Evolutionary conservation across 2,329 filamentous ascomycete genomes (phyloP), one percentile per base, ranked within the genome.

Genomic region (Chrysoporthe puriensis): DNA sequence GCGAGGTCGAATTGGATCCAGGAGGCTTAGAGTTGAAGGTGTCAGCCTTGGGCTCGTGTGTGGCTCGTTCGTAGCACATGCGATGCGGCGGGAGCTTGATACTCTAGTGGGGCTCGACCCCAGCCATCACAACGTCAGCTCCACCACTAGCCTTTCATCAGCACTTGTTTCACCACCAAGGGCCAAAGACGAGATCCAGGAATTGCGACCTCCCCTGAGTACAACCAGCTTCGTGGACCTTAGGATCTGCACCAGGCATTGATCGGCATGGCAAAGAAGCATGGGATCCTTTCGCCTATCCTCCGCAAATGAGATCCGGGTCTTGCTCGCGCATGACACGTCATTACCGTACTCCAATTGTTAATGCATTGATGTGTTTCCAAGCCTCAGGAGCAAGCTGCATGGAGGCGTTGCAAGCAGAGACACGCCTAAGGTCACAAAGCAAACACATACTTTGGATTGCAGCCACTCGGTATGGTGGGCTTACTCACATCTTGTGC

Each of bases 1-100:
- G 16, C 26, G 54, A 63, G 59, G 63, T 66, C 58, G 48, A 40
- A 69, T 48, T 44, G 42, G 43, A 48, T 34, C 59, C 59, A 61
- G 64, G 66, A 62, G 67, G 63, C 59, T 61, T 50, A 18, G 26
- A 26, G 50, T 44, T 34, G n/a, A 36, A 44, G 64, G 52, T 63
- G 68, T 67, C 68, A 67, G 68, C 68, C 68, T 70, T 69, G 61
- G 67, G 66, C 42, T 43, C 36, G 59, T 59, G 43, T 69, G 66
- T 64, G 66, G 69, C 69, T 64, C 40, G 26, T 32, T 9, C 21
- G 50, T 54, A 32, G 21, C 21, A 54, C 26, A 54, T 54, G 50
- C 50, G 32, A 34, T 26, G 50, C 50, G 50, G 50, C 54, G 18
- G 34, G 54, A 40, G 54, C 54, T 54, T 54, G 50, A 32, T 34